Evolutionary conservation across 441 rosid genomes (phyloP).

Genomic region (Adansonia gregorii): DNA sequence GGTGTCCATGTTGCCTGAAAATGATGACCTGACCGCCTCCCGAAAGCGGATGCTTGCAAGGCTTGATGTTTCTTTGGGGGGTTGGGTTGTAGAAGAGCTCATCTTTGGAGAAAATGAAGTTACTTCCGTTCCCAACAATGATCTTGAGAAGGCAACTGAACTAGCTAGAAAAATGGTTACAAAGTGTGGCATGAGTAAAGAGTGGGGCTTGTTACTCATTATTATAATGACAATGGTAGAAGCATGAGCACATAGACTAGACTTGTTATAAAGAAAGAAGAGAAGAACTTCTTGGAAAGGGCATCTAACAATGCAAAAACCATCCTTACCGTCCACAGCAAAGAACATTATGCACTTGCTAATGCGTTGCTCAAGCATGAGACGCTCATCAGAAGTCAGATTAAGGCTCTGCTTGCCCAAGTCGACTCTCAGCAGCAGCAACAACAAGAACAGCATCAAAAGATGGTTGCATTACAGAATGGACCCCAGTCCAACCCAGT

Average conservation of each 20-base stretch:
- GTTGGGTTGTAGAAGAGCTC: conserved; percentile 93
- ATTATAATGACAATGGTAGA: conserved; percentile 81
- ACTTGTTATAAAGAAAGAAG: conserved; percentile 89
- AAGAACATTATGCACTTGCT: conserved; percentile 86
- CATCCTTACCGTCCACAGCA: conserved; percentile 69
- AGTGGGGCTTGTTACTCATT: conserved; percentile 81
- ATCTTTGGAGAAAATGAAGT: conserved; percentile 92
- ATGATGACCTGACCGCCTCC: conserved; percentile 68
- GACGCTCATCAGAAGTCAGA: conserved; percentile 82
- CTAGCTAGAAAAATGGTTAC: conserved; percentile 92
- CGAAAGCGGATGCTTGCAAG: conserved; percentile 95
- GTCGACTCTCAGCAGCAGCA: conserved; percentile 61
- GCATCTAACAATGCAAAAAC: conserved; percentile 86
- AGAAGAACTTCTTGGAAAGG: conserved; percentile 62
- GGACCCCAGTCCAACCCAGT: conserved; percentile 61
- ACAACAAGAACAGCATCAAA: conserved; percentile 51
- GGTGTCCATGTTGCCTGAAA: conserved; percentile 82
- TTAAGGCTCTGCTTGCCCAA: conserved; percentile 66
- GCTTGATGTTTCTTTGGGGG: conserved; percentile 93
- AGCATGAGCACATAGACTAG: conserved; percentile 96
- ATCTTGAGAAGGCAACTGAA: conserved; percentile 76
- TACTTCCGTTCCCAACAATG: conserved; percentile 82
- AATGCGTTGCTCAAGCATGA: conserved; percentile 80
- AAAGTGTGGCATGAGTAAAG: conserved; percentile 89
- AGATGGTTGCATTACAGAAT: conserved; percentile 51